Evolutionary conservation across 2,329 filamentous ascomycete species (phyloP).

Genomic region (Cladosporium austrohemisphaericum): DNA sequence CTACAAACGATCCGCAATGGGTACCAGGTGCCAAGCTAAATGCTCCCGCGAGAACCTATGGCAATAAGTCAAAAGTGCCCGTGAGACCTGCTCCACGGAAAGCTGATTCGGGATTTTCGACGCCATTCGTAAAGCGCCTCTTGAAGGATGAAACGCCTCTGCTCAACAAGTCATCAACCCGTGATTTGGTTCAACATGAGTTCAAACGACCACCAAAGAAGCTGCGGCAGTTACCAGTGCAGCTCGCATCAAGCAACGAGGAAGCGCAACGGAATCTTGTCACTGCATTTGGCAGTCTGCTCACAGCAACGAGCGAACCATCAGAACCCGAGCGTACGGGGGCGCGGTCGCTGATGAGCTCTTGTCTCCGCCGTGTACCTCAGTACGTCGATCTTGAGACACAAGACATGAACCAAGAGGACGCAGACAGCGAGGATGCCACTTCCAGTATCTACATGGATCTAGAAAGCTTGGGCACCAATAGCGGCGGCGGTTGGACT

Average conservation of each 20-base stretch:
- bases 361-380: constrained; percentile 40
- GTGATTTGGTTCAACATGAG: too few species aligned
- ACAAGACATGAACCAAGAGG: constrained; percentile 33
- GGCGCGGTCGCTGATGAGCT: constrained; percentile 35
- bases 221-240: constrained; percentile 28
- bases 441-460: constrained; percentile 38
- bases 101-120: constrained; percentile 15
- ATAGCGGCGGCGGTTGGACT: constrained; percentile 35
- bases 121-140: constrained; percentile 20
- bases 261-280: constrained; percentile 18
- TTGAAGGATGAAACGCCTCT: constrained; percentile 14
- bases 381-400: constrained; percentile 34
- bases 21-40: constrained; percentile 10
- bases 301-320: constrained; percentile 13
- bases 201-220: background rate
- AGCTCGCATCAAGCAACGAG: constrained; percentile 21
- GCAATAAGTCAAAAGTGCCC: background rate
- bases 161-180: too few species aligned
- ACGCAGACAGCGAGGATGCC: constrained; percentile 35
- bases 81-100: background rate
- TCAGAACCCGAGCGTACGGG: constrained; percentile 28
- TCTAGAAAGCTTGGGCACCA: constrained; percentile 37
- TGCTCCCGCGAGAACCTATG: constrained; percentile 8
- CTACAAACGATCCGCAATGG: constrained; percentile 21
- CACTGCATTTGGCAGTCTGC: constrained; percentile 9